Conservation (phyloP, 371 early-diverging fungal species). For the Apophysomyces trapeziformis region DNA sequence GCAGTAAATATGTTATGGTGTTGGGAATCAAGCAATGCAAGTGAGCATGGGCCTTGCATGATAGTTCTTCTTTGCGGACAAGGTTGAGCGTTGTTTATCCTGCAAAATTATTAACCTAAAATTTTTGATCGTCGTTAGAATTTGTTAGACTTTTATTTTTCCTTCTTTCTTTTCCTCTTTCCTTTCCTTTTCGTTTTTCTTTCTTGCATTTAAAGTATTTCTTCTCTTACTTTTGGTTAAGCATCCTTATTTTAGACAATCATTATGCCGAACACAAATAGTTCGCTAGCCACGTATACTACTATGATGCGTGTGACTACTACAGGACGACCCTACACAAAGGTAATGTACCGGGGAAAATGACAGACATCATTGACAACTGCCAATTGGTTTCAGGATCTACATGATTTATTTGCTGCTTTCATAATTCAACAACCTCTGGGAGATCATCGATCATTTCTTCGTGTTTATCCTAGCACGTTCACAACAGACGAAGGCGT, state of each 20-base stretch:
- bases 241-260: background rate
- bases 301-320: slow-evolving; percentile 39
- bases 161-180: slow-evolving; percentile 13
- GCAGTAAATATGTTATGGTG: slow-evolving; percentile 4
- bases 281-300: slow-evolving; percentile 25
- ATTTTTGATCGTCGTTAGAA: slow-evolving; percentile 7
- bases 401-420: slow-evolving; percentile 51
- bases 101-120: slow-evolving; percentile 4
- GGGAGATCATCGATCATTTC: slow-evolving; percentile 49
- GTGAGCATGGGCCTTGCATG: slow-evolving; percentile 2
- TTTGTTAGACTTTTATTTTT: background rate
- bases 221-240: slow-evolving; percentile 2
- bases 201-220: slow-evolving; percentile 1
- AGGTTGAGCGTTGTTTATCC: slow-evolving; percentile 3
- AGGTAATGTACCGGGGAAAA: slow-evolving; percentile 24
- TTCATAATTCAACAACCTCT: slow-evolving; percentile 46
- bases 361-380: background rate
- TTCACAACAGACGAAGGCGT: slow-evolving; percentile 66
- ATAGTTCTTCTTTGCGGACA: background rate
- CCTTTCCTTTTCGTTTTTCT: slow-evolving; percentile 2
- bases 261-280: slow-evolving; percentile 20
- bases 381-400: slow-evolving; percentile 29
- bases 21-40: slow-evolving; percentile 9
- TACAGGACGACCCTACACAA: slow-evolving; percentile 37
- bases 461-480: slow-evolving; percentile 57